Evolutionary conservation across 352 stramenopile species (phyloP), one percentile per base, ranked within the genome.

Genomic region (Phytopythium helicoides): DNA sequence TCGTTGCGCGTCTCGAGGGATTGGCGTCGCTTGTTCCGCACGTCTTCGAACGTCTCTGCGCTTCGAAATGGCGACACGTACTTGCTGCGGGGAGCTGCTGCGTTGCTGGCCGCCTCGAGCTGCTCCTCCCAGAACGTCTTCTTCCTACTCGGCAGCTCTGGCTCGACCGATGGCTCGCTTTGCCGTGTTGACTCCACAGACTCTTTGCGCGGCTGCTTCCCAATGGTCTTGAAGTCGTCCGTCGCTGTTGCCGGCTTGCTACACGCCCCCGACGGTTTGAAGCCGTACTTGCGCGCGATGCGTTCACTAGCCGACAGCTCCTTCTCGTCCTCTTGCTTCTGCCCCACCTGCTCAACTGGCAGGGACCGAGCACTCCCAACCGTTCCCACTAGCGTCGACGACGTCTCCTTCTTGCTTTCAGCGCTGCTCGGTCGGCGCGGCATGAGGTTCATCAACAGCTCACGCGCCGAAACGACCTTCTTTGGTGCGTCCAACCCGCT

Each of bases 51-150:
- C 1, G 40, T 61, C 7, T 72, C 59, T 14, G 52, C 46, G 35
- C 66, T 58, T 21, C 56, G 65, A 19, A 89, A 92, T 10, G 78
- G 81, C 15, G 78, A 92, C 7, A 89, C 58, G 36, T 89, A 88
- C 26, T 49, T 61, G 4, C 26, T 46, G 12, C 35, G 56, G 47
- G 18, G 23, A 3, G 28, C 23, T 19, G n/a, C 22, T 7, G 6
- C 56, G 14, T 14, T 57, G 34, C 8, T 59, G 34, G 52, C 34
- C 41, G 25, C 52, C 18, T 28, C 19, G 6, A 47, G 60, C 38
- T 74, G 58, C 16, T 54, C 61, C 40, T 66, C 47, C 65, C 59
- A 74, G 35, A 72, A 69, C 3, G 40, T 55, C 39, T 52, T 61
- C 36, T 69, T 73, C 36, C 23, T n/a, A 33, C 11, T 48, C 35